Percentiles rank a stretch among this genome's conserved stretches.
These are phyloP conservation scores for Camellia lanceoleosa DNA, from an alignment of 148 eudicot genomes.

Conservation along the genomic window DNA sequence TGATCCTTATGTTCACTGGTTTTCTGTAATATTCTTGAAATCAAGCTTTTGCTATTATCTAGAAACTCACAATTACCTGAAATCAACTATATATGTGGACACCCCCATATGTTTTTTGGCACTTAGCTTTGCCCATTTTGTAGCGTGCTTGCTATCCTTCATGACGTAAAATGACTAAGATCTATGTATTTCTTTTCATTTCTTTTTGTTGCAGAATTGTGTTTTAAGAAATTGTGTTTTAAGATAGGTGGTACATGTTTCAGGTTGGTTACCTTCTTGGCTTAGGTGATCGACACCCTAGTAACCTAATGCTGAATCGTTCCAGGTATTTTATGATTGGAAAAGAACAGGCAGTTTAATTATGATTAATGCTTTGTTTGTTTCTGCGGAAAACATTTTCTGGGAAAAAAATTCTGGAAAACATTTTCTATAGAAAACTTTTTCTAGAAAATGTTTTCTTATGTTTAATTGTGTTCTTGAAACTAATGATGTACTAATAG, in stretches of 20 bases:
- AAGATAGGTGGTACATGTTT: constrained; percentile 16
- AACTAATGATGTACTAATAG: too few species aligned
- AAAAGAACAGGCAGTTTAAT: not conserved
- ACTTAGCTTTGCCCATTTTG: too few species aligned
- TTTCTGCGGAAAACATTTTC: too few species aligned
- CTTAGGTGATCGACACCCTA: constrained; percentile 99
- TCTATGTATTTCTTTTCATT: not conserved
- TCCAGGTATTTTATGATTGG: constrained; percentile 57
- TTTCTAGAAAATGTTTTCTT: too few species aligned
- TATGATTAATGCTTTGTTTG: not conserved
- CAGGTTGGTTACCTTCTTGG: constrained; percentile 99
- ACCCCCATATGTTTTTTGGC: too few species aligned
- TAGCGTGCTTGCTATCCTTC: not conserved
- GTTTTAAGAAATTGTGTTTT: not conserved
- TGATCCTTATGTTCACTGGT: too few species aligned
- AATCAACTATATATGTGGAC: constrained; percentile 28
- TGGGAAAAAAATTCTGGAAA: too few species aligned
- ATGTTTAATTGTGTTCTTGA: too few species aligned
- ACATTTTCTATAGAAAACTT: too few species aligned
- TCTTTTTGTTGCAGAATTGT: not conserved
- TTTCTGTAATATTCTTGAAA: too few species aligned
- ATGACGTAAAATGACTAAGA: not conserved
- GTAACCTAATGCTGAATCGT: constrained; percentile 97
- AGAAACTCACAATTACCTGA: not conserved
- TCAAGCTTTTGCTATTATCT: not conserved